Percentiles rank a stretch among this genome's conserved stretches.
These are phyloP conservation scores for Trametes cingulata DNA, from an alignment of 768 basidiomycete genomes.

Conservation along the genomic window DNA sequence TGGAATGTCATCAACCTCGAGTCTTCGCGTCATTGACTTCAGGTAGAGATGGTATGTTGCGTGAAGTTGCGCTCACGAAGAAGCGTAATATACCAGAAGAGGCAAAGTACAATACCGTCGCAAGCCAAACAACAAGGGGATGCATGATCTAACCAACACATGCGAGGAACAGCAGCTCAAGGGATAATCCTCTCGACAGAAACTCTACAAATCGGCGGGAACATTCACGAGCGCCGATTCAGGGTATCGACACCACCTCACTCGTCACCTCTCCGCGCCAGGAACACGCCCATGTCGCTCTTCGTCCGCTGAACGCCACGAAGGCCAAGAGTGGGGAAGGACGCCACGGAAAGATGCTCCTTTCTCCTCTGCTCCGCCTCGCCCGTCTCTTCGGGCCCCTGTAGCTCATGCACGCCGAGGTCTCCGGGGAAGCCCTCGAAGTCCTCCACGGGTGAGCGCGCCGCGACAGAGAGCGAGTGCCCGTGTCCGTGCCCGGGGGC, in stretches of 20 bases:
- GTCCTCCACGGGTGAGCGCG: conserved; percentile 13
- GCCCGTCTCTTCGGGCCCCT: background rate
- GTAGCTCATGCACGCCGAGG: conserved; percentile 9
- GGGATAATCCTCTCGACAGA: too few species aligned
- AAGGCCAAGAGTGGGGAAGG: conserved; percentile 43
- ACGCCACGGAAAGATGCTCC: conserved; percentile 4
- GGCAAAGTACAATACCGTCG: background rate
- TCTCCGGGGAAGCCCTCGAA: conserved; percentile 41
- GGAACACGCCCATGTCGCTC: conserved; percentile 43
- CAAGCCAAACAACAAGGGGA: background rate
- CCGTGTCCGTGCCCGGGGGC: background rate
- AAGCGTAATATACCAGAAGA: background rate
- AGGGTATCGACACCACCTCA: conserved; percentile 9
- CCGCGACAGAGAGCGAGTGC: background rate
- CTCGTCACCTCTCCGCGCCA: conserved; percentile 40
- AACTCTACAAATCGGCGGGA: too few species aligned
- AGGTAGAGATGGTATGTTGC: background rate
- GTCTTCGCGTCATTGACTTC: background rate
- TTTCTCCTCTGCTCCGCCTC: background rate
- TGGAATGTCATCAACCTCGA: background rate
- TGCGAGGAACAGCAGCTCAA: too few species aligned
- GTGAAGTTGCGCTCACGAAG: background rate
- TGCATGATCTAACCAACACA: background rate
- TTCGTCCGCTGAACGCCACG: conserved; percentile 36
- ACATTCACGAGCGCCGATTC: too few species aligned